Base-by-base conservation (phyloP, 1,284 basidiomycete species). In the Thelephora terrestris region DNA sequence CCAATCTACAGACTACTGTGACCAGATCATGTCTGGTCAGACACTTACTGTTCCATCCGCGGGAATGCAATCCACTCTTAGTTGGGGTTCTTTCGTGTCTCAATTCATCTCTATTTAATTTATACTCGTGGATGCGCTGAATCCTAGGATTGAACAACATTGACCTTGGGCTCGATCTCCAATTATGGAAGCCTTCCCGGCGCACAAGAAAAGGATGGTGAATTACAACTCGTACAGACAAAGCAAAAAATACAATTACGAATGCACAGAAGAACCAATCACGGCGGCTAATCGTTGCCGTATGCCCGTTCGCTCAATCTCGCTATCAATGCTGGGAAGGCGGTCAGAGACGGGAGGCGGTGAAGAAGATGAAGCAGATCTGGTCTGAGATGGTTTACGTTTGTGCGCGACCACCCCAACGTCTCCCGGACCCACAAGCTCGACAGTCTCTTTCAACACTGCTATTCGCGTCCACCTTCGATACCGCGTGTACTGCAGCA, bases 401-500 rank as follows among this genome's bases (percentile, higher is more conserved):
- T 48, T 51, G 9, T 57, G 55, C n/a, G 47, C 46, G 37, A 52
- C 43, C 5, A 65, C 55, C 4, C 62, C 64, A 3, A 57, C 53
- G 34, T 60, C 57, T n/a, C 64, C 64, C 6, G 61, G 61, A 43
- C 65, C 68, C 2, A 78, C 76, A 20, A 71, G 63, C 52, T 86
- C 78, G 18, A 90, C 71, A 0, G 73, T 76, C 66, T 93, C 91
- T 14, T 71, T 76, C 43, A 91, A 77, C 10, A 87, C 65, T 1
- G 91, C 91, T 34, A 91, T 73, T 46, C 91, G 79, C 3, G 84
- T 85, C 91, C 91, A 93, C 47, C 87, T 73, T 46, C 91, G 68
- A 58, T 81, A 81, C 10, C 91, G 79, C 0, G 91, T 93, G 61
- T 88, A 93, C 81, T 89, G 21, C 17, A 9, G 20, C 16, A 27